Evolutionary conservation across 1,139 yeast genomes (phyloP), one percentile per base, ranked within the genome.

Genomic region (Hemisphaericaspora subhashii): DNA sequence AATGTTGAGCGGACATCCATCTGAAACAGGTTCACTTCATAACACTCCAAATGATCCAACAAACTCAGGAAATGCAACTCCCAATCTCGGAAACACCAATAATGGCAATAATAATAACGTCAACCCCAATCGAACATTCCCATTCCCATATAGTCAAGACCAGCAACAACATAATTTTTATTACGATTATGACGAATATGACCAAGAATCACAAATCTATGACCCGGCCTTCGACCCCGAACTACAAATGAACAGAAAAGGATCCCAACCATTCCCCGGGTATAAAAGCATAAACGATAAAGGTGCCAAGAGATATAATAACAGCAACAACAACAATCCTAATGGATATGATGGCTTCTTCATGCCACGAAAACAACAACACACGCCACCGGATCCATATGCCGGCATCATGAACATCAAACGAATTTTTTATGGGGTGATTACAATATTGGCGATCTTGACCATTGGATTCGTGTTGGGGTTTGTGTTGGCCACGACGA

Each of bases 401-500:
- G 53, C 57, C 9, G 53, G 69, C 26, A 52, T 65, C 31, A 61
- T 58, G 37, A 37, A 35, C 22, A 35, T 75, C 22, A 77, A 72
- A 45, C 76, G 74, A 31, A 74, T 80, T 38, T 64, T 84, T 31
- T 81, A 81, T 51, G 75, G 86, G 3, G 57, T 80, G 21, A 57
- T 78, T 7, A 65, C 82, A 37, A 77, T 82, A 3, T 49, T 79
- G 9, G 58, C 74, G 10, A 68, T 85, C n/a, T 60, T 85, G 16
- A 68, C 79, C 0, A 58, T 84, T 24, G 96, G 96, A 2, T 89
- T 88, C 55, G 66, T 84, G 5, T 72, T 85, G 56, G 98, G 97
- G 0, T 87, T 90, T 55, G 66, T 88, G 4, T 67, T 90, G 40
- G 97, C 97, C 0, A 83, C 96, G 1, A 83, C 90, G 14, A 89